Evolutionary conservation across 768 basidiomycete species (phyloP).

Genomic region (Trametes meyenii): DNA sequence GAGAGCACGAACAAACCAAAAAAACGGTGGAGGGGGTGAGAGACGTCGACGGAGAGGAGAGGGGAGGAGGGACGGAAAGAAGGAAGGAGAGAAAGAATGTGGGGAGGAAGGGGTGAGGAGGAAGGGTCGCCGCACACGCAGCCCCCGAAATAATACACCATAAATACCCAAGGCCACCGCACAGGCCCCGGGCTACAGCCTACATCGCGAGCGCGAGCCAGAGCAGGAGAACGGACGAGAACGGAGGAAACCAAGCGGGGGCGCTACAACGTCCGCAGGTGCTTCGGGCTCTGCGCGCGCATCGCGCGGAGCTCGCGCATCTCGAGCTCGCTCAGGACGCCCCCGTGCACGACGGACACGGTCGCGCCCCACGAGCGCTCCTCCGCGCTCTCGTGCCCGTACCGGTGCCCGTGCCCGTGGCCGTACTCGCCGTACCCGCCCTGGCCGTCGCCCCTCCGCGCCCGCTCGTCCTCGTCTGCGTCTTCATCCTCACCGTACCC

Average conservation of each 20-base stretch:
- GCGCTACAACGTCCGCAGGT: conserved; percentile 7
- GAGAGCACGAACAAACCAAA: too few species aligned
- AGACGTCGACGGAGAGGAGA: too few species aligned
- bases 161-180: conserved; percentile 1
- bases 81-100: background rate
- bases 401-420: background rate
- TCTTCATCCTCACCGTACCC: background rate
- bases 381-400: background rate
- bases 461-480: background rate
- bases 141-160: conserved; percentile 14
- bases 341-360: conserved; percentile 16
- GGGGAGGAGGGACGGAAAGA: too few species aligned
- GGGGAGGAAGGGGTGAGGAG: background rate
- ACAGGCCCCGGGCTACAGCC: background rate
- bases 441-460: background rate
- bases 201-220: background rate
- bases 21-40: too few species aligned
- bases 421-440: background rate
- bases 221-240: background rate
- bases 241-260: too few species aligned
- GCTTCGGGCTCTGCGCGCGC: conserved; percentile 28
- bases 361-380: conserved; percentile 4
- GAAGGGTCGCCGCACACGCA: background rate
- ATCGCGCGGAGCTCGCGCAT: conserved; percentile 39
- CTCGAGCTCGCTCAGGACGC: conserved; percentile 36